These are phyloP conservation scores for Cryphonectria radicalis DNA, from an alignment of 2,329 filamentous ascomycete genomes.

Conservation along the genomic window DNA sequence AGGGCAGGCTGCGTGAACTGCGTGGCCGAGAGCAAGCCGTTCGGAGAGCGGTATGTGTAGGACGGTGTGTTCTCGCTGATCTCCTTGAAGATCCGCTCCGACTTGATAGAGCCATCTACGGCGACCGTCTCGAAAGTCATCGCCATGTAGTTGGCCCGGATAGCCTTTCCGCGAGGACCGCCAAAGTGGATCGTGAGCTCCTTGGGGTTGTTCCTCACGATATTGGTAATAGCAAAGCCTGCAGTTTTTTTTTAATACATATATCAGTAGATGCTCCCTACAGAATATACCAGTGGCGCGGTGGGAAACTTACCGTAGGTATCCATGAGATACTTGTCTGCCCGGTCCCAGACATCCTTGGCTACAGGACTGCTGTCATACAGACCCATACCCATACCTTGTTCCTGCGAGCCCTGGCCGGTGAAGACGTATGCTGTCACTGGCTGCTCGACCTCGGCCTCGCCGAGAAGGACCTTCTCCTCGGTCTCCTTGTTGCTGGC, in stretches of 20 bases:
- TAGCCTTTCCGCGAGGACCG: conserved; percentile 93
- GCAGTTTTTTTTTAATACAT: background rate
- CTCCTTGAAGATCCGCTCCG: conserved; percentile 99
- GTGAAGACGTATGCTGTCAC: conserved; percentile 98
- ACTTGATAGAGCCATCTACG: conserved; percentile 89
- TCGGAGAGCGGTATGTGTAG: conserved; percentile 96
- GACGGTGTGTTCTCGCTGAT: conserved; percentile 90
- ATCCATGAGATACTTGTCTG: conserved; percentile 97
- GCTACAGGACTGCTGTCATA: conserved; percentile 93
- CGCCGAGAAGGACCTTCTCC: conserved; percentile 92
- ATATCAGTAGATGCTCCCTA: background rate
- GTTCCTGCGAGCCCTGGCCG: conserved; percentile 96
- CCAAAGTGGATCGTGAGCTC: conserved; percentile 98
- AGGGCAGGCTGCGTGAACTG: conserved; percentile 98
- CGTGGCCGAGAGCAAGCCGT: conserved; percentile 91
- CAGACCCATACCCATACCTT: conserved; percentile 99
- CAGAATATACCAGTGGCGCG: background rate
- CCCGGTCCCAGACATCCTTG: conserved; percentile 96
- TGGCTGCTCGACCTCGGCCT: conserved; percentile 97
- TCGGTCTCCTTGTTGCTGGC: conserved; percentile 94
- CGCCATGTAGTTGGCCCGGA: conserved; percentile 98
- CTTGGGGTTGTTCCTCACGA: conserved; percentile 99
- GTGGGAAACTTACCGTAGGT: conserved; percentile 77
- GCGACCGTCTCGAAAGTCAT: conserved; percentile 99
- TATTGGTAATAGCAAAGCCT: conserved; percentile 97